Base-by-base conservation (phyloP, 805 yeast genomes). In the Tetrapisispora namnaoensis region DNA sequence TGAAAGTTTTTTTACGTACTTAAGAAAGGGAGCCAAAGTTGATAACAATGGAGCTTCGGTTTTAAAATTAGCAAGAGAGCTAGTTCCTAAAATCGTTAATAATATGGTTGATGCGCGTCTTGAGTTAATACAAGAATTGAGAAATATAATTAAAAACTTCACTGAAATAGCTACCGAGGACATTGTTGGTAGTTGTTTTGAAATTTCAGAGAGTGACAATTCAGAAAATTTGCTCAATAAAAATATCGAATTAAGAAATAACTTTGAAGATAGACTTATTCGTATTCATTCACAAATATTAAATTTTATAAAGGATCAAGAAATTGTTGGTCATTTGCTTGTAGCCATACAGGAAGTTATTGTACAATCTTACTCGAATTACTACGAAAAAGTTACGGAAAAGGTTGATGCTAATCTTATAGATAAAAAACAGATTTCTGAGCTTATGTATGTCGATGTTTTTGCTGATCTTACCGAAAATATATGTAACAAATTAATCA, bases 31-130 rank as follows among this genome's bases (percentile, higher is more conserved):
- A 18, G 39, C 43, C 4, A 21, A 28, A 13, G 14, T 34, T 6
- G 35, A n/a, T 14, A 18, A 28, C 11, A 13, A 11, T 18, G 46
- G 43, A 34, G 60, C 53, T 39, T 57, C 63, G 50, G 56, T 79
- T 27, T 58, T 77, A 47, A 73, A 73, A 44, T 59, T 82, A 35
- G 85, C 83, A 2, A 71, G 77, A 53, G 86, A 81, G 24, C 74
- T 86, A 0, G 85, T 83, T 1, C 96, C 96, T 0, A 80, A 77
- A 53, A 87, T 88, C 14, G 83, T 86, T 14, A 82, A 80, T 56
- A 83, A 86, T 61, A 83, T 83, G 85, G 77, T 82, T 42, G 96
- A 90, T 66, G 93, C 83, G 2, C 71, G 80, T 51, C 66, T 68
- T 13, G 97, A 90, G 62, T 70, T 90, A 39, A 86, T 84, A 55